Conservation (phyloP, 306 rosid species). For the Nissolia schottii region DNA sequence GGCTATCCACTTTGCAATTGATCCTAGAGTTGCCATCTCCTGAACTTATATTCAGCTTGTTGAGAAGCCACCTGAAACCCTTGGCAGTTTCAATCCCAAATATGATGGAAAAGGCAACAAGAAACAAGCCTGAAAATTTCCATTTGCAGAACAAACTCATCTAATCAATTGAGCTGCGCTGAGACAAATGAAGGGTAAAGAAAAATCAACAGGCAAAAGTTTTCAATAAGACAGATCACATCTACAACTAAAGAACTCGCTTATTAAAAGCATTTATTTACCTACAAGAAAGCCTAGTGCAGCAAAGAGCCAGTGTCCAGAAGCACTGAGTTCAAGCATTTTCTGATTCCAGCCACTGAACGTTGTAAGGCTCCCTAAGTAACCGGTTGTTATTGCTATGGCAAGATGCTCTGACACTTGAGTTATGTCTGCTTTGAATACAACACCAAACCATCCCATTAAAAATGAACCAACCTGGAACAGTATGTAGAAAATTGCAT, state of each 20-base stretch:
- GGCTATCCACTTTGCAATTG: constrained; percentile 44
- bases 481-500: neutral
- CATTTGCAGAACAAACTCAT: neutral
- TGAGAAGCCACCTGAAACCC: constrained; percentile 61
- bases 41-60: constrained; percentile 19
- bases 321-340: constrained; percentile 73
- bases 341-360: constrained; percentile 95
- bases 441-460: constrained; percentile 96
- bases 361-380: constrained; percentile 90
- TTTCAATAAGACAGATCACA: neutral
- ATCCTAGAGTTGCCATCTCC: constrained; percentile 24
- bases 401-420: constrained; percentile 63
- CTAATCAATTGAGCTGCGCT: constrained; percentile 2
- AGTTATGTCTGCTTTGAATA: constrained; percentile 68
- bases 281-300: constrained; percentile 72
- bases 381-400: constrained; percentile 77
- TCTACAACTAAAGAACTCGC: neutral
- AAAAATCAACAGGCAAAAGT: neutral
- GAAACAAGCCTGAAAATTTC: constrained; percentile 62
- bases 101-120: constrained; percentile 54
- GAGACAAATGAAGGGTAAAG: too few relatives aligned
- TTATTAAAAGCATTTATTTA: constrained; percentile 8
- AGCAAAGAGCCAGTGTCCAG: constrained; percentile 62
- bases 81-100: constrained; percentile 76
- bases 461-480: constrained; percentile 80